phyloP scores from a whole-genome alignment of 345 rosid genomes.

The Hirschfeldia incana region DNA sequence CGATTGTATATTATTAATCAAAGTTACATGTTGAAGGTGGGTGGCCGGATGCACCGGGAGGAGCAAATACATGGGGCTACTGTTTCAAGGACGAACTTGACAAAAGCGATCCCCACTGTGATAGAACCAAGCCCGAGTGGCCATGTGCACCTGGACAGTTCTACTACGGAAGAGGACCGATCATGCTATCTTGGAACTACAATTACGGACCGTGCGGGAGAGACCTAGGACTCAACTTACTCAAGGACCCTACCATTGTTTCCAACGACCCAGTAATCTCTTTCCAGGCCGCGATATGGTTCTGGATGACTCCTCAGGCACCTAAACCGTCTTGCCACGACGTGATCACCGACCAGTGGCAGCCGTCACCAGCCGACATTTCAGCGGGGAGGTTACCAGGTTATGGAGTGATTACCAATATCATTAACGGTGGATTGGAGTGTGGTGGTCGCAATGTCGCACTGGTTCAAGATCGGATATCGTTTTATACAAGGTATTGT shows the following conservation, averaged over 20 bases:
- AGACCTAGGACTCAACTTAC: neutral
- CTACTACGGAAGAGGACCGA: neutral
- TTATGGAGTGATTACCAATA: neutral
- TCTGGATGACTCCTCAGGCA: neutral
- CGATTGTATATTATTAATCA: no score
- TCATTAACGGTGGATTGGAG: neutral
- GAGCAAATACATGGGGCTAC: neutral
- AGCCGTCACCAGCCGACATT: neutral
- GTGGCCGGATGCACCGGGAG: neutral
- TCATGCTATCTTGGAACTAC: neutral
- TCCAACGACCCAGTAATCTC: neutral
- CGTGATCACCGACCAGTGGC: neutral
- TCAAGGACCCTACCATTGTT: neutral
- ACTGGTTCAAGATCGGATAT: constrained; percentile 55
- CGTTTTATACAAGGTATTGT: constrained; percentile 67
- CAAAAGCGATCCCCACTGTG: neutral
- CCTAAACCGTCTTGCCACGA: neutral
- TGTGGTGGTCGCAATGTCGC: neutral
- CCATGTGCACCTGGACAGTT: neutral
- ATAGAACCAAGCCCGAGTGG: neutral
- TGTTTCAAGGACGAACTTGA: neutral
- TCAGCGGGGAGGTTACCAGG: neutral
- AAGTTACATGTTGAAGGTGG: neutral
- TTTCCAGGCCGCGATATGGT: neutral
- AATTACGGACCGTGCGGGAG: neutral